Conservation (phyloP, 768 basidiomycete species). For the Termitomyces sp. region DNA sequence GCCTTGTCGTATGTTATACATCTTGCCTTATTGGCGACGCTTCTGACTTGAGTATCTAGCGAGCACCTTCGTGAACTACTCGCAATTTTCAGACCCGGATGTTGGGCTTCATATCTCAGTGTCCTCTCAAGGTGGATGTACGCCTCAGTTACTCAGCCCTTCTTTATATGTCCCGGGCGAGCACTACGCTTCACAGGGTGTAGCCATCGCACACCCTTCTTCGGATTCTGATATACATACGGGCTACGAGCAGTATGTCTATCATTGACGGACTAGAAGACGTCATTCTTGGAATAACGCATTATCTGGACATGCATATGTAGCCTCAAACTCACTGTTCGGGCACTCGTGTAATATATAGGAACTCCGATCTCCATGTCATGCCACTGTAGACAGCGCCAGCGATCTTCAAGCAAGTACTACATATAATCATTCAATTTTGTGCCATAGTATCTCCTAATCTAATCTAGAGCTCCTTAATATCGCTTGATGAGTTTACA, state of each 20-base stretch:
- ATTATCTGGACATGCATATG: neutral
- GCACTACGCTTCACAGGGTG: conserved; percentile 1
- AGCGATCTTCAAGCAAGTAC: neutral
- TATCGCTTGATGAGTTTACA: neutral
- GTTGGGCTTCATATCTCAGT: neutral
- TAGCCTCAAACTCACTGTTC: neutral
- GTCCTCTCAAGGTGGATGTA: conserved; percentile 7
- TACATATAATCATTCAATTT: neutral
- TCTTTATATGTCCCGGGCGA: conserved; percentile 2
- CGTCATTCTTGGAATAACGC: neutral
- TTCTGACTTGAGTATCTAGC: neutral
- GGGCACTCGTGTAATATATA: conserved; percentile 1
- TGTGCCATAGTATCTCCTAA: conserved; percentile 1
- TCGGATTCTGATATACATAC: conserved; percentile 7
- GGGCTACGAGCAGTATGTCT: conserved; percentile 6
- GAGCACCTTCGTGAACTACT: conserved; percentile 1
- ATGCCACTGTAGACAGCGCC: neutral
- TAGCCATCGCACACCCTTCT: conserved; percentile 1
- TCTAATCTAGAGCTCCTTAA: conserved; percentile 4
- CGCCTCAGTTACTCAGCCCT: conserved; percentile 6
- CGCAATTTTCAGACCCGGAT: conserved; percentile 3
- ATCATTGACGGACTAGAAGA: neutral
- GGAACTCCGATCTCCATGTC: conserved; percentile 1
- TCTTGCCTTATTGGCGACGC: neutral
- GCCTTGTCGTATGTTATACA: conserved; percentile 10